Evolutionary conservation across 805 yeast genomes (phyloP), one percentile per base, ranked within the genome.

Genomic region (Candida tammaniensis): DNA sequence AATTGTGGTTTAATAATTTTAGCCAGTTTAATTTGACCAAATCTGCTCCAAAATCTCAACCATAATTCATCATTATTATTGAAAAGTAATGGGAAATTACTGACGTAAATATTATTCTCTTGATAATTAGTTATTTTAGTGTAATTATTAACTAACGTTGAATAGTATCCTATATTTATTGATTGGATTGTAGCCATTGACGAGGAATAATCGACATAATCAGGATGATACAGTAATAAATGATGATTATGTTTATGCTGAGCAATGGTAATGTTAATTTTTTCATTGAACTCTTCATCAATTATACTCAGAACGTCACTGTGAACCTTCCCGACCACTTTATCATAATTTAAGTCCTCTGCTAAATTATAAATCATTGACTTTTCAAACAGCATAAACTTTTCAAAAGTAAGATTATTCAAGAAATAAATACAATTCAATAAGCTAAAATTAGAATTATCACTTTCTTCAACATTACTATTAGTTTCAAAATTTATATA

Each of bases 21-120:
- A 24, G 70, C 72, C 17, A 66, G 62, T 27, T 63, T 64, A 29
- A 64, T 57, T 7, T 44, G 36, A 8, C 70, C 70, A 51, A 64
- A 65, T 38, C 61, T 68, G 21, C 38, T 30, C 70, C 72, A 65
- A 44, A 65, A 65, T 18, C 34, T 19, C 24, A 49, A 57, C 72
- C 72, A 65, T 17, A 55, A 40, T 17, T 47, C 54, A 43, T 74
- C 79, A 14, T 71, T 64, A 53, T 84, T 87, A 33, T 62, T 66
- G 53, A 80, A 74, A 4, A 64, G 43, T 9, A 67, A 44, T 5
- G 85, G 82, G 24, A 85, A 57, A 49, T 78, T 77, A 40, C 78
- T 82, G 22, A 85, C 78, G 51, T 84, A 85, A 28, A 85, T 65
- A 55, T 85, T 85, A 4, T 87, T 77, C 46, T 82, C 87, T 52